Percentiles rank a stretch among this genome's conserved stretches.
Evolutionary conservation across 2,329 filamentous ascomycete species (phyloP).

Genomic region (Microcera coccophila): DNA sequence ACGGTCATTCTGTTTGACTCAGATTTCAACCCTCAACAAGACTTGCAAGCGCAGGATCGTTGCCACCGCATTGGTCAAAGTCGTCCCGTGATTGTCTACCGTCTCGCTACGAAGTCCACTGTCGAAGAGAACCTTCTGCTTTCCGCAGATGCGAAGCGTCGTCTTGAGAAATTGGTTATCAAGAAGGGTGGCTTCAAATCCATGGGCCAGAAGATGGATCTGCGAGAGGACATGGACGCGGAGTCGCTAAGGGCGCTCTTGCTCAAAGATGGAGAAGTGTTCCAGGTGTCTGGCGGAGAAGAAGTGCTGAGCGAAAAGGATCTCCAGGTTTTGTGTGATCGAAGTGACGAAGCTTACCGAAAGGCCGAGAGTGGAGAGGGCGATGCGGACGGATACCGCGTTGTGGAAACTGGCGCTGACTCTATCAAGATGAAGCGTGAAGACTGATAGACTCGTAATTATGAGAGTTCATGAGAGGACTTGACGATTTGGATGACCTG

Average conservation of each 20-base stretch:
- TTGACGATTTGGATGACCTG: constrained; percentile 1
- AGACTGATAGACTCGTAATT: not conserved
- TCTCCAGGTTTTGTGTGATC: constrained; percentile 72
- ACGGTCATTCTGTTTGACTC: constrained; percentile 88
- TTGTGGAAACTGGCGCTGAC: constrained; percentile 69
- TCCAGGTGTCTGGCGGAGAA: constrained; percentile 54
- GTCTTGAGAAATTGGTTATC: constrained; percentile 91
- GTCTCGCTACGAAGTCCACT: constrained; percentile 87
- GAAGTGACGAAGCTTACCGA: constrained; percentile 61
- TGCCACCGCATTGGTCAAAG: constrained; percentile 94
- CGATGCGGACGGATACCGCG: constrained; percentile 65
- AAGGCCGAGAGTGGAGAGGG: constrained; percentile 76
- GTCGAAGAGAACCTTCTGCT: constrained; percentile 85
- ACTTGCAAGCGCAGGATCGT: constrained; percentile 92
- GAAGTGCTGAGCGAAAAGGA: constrained; percentile 72
- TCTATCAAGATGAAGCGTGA: constrained; percentile 43
- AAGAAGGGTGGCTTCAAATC: constrained; percentile 82
- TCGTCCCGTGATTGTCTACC: constrained; percentile 85
- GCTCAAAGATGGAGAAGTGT: constrained; percentile 67
- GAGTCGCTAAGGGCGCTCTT: constrained; percentile 60
- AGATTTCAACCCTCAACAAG: constrained; percentile 95
- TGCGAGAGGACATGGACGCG: constrained; percentile 53
- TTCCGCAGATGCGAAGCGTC: constrained; percentile 85
- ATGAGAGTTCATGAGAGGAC: not conserved
- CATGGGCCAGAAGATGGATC: constrained; percentile 58